These are phyloP conservation scores for Cucurbita pepo DNA, from an alignment of 306 rosid species.

Conservation along the genomic window DNA sequence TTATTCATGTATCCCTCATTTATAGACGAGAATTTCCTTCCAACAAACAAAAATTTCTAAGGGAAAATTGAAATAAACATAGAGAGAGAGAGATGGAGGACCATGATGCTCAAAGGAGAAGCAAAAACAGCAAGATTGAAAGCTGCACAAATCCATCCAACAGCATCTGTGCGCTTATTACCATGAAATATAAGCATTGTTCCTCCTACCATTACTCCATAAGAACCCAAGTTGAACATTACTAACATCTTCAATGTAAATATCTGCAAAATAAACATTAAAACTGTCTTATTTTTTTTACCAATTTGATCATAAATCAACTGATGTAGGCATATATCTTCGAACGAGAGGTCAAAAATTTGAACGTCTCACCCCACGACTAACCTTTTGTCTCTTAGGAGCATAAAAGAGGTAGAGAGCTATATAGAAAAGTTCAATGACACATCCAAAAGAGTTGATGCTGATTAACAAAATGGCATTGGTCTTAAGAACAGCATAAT, in stretches of 20 bases:
- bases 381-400: conserved; percentile 28
- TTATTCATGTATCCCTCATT: too few species aligned
- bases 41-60: too few species aligned
- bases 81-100: not conserved
- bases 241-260: conserved; percentile 20
- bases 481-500: conserved; percentile 42
- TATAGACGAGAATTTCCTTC: too few species aligned
- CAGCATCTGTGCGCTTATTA: conserved; percentile 10
- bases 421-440: conserved; percentile 34
- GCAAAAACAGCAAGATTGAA: conserved; percentile 55
- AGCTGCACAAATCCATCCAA: conserved; percentile 45
- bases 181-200: conserved; percentile 20
- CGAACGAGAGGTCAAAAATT: not conserved
- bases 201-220: conserved; percentile 19
- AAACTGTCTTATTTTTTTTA: too few species aligned
- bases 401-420: conserved; percentile 30
- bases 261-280: conserved; percentile 3
- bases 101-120: conserved; percentile 66
- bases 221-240: conserved; percentile 15
- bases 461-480: conserved; percentile 39
- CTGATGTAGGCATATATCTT: too few species aligned
- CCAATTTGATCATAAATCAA: too few species aligned
- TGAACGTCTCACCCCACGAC: too few species aligned
- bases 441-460: conserved; percentile 41
- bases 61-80: not conserved